A percentile compares a stretch with the other conserved stretches of the same genome.
phyloP scores from a whole-genome alignment of 345 rosid species.

The Moricandia arvensis region DNA sequence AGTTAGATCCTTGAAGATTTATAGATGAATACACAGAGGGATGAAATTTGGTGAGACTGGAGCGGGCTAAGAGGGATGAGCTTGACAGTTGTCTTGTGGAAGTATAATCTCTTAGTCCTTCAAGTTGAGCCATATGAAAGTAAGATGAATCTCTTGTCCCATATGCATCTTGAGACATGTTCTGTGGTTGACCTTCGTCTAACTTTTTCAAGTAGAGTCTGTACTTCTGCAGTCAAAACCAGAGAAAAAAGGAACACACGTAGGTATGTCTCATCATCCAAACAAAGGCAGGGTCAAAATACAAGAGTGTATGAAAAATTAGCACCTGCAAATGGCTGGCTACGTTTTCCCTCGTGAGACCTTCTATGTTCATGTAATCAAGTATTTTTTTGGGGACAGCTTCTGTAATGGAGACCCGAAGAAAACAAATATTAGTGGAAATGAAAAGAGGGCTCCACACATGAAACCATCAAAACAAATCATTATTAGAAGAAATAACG shows the following conservation, averaged over 20 bases:
- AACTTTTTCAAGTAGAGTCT: conserved; percentile 79
- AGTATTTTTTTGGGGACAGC: conserved; percentile 96
- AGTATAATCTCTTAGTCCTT: conserved; percentile 55
- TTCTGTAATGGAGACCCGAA: conserved; percentile 47
- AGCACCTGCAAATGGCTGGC: conserved; percentile 95
- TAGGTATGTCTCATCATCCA: conserved; percentile 4
- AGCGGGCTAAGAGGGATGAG: conserved; percentile 51
- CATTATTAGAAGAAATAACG: too few relatives aligned
- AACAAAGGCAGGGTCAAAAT: neutral
- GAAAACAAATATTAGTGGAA: conserved; percentile 6
- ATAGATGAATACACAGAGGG: conserved; percentile 44
- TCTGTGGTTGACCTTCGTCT: conserved; percentile 54
- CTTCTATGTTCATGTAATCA: conserved; percentile 85
- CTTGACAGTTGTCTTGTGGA: conserved; percentile 57
- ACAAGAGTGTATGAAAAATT: neutral
- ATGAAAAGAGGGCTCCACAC: neutral
- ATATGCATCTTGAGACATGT: conserved; percentile 48
- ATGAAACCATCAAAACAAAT: neutral
- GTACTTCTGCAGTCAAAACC: conserved; percentile 59
- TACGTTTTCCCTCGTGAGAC: conserved; percentile 93
- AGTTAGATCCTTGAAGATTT: conserved; percentile 49
- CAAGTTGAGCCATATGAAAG: conserved; percentile 51
- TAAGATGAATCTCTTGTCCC: conserved; percentile 60
- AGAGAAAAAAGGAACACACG: neutral
- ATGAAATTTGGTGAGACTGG: conserved; percentile 55